These are phyloP conservation scores for Anethum foeniculum DNA, from an alignment of 140 eudicot species.

Conservation along the genomic window DNA sequence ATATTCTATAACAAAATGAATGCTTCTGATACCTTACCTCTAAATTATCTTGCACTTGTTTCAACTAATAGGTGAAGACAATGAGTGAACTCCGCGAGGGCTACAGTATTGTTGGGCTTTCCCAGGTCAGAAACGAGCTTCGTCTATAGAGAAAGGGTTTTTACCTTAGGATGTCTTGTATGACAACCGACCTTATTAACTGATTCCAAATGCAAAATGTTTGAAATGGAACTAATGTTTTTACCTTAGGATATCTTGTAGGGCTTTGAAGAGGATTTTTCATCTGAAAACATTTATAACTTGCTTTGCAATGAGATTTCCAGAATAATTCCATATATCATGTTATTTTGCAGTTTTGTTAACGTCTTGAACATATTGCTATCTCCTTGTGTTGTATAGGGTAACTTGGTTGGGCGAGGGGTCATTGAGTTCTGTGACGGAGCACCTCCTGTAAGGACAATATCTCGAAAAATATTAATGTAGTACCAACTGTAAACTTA, in stretches of 20 bases:
- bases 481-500: neutral
- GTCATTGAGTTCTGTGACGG: constrained; percentile 87
- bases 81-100: constrained; percentile 80
- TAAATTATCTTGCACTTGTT: constrained; percentile 8
- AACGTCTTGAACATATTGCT: neutral
- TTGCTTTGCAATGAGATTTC: neutral
- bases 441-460: constrained; percentile 73
- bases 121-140: constrained; percentile 56
- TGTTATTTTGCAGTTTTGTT: neutral
- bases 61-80: constrained; percentile 59
- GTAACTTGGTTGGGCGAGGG: constrained; percentile 82
- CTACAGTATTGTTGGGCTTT: constrained; percentile 80
- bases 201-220: neutral
- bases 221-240: neutral
- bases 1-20: neutral
- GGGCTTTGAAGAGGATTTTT: neutral
- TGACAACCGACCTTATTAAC: neutral
- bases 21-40: neutral
- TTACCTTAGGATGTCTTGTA: neutral
- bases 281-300: neutral
- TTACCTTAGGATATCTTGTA: too few species aligned
- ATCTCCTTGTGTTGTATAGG: constrained; percentile 31
- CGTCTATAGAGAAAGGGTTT: neutral
- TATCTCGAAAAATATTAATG: neutral
- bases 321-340: neutral